Base-by-base conservation (phyloP, 495 filamentous ascomycete species). In the Aspergillus diversus region DNA sequence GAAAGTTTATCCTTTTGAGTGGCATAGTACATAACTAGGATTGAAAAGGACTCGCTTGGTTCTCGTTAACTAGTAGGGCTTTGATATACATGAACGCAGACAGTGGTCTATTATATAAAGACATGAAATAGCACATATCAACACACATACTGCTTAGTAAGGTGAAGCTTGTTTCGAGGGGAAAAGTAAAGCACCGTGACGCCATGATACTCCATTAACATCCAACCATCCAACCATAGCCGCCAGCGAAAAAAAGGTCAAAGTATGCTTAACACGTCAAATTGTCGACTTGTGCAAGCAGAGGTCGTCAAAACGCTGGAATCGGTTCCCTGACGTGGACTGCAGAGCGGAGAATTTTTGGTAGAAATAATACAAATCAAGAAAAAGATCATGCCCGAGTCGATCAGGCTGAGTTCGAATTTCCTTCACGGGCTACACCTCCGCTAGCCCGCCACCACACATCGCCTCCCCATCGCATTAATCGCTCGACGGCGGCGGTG, bases 381-480 rank as follows among this genome's bases (percentile, higher is more conserved):
- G 7, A 17, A 16, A 33, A 21, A n/a, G 17, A 33, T 33, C 39
- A 48, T 48, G 21, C 11, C 27, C 47, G n/a, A 8, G 33, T 6
- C 32, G 5, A 11, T 43, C 21, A 11, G 7, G 51, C 27, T 70
- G 47, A 69, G 33, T 59, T 67, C 48, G 42, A 54, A n/a, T 76
- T 76, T 31, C 66, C 74, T 63, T 76, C 75, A 37, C 89, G 82
- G 8, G 77, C 82, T 33, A 81, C 76, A n/a, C 80, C 89, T 4
- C 95, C 95, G 62, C 88, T 92, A 8, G 93, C 95, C 65, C 84
- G 85, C 84, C 89, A 95, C 95, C 95, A 99, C 5, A 96, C 87
- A 78, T 97, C 92, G 13, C 91, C 91, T 55, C 92, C 90, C 95
- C 96, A 98, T 69, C 93, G 78, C 74, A 96, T 83, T 63, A 92